Evolutionary conservation across 129 eudicot species (phyloP).

Genomic region (Centaurea solstitialis): DNA sequence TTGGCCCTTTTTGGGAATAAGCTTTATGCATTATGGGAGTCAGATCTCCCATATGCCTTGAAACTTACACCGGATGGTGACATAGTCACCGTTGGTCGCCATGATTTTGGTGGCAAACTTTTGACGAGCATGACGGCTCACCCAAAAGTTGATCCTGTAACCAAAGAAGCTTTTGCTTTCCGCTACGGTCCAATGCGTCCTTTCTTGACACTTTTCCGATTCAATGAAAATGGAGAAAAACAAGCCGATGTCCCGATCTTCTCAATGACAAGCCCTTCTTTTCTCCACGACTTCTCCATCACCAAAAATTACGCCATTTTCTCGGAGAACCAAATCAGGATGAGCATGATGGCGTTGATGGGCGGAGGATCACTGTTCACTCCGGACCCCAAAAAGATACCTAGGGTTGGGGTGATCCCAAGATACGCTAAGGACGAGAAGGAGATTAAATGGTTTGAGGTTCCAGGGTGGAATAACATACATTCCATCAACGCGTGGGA

Average conservation of each 20-base stretch:
- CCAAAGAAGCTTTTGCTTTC: conserved; percentile 28
- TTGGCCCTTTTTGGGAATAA: conserved; percentile 8
- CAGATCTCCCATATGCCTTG: conserved; percentile 29
- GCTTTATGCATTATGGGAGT: conserved; percentile 27
- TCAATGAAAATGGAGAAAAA: conserved; percentile 11
- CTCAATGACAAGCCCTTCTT: conserved; percentile 28
- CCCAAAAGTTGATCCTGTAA: conserved; percentile 10
- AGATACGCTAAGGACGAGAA: conserved; percentile 44
- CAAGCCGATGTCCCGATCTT: conserved; percentile 26
- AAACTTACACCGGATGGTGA: conserved; percentile 14
- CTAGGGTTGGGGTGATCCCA: conserved; percentile 34
- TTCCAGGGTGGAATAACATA: conserved; percentile 37
- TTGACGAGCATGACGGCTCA: conserved; percentile 25
- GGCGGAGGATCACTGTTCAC: conserved; percentile 21
- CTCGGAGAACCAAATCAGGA: conserved; percentile 35
- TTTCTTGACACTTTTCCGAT: conserved; percentile 5
- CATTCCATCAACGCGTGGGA: conserved; percentile 49
- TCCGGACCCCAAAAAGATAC: not conserved
- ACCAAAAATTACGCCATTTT: conserved; percentile 38
- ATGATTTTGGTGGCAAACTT: conserved; percentile 25
- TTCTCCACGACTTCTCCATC: conserved; percentile 43
- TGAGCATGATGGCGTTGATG: conserved; percentile 27
- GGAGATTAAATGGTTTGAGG: conserved; percentile 43
- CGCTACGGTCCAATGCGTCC: conserved; percentile 29
- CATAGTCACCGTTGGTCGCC: conserved; percentile 9